Conservation (phyloP, 2,329 filamentous ascomycete species). For the Coniochaeta pulveracea region DNA sequence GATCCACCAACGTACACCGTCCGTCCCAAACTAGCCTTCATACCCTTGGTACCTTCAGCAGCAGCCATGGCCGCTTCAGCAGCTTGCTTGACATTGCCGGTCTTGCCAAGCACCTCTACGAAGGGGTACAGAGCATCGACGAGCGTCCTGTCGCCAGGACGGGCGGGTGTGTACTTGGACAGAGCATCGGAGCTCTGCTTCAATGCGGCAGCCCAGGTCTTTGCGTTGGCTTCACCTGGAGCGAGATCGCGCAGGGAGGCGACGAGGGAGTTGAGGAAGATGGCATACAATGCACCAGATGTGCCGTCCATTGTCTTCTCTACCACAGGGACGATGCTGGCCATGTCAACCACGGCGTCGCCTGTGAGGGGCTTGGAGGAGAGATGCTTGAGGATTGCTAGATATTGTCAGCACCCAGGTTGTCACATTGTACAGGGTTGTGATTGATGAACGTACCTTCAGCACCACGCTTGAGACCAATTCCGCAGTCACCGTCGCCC, state of each 20-base stretch:
- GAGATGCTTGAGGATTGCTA: conserved; percentile 42
- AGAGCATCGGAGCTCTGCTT: conserved; percentile 60
- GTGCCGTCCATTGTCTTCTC: conserved; percentile 51
- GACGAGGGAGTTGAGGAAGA: conserved; percentile 80
- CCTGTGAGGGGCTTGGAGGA: conserved; percentile 30
- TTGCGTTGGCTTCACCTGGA: conserved; percentile 25
- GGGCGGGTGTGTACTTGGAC: conserved; percentile 77
- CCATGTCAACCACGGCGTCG: conserved; percentile 40
- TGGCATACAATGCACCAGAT: conserved; percentile 55
- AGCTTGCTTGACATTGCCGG: conserved; percentile 58
- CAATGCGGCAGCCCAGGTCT: conserved; percentile 53
- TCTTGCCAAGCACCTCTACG: conserved; percentile 56
- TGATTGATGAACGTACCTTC: conserved; percentile 38
- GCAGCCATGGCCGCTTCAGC: conserved; percentile 65
- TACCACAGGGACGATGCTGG: conserved; percentile 39
- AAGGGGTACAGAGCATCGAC: conserved; percentile 88
- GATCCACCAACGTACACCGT: conserved; percentile 72
- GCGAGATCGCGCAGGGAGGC: conserved; percentile 40
- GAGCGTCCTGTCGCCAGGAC: conserved; percentile 79
- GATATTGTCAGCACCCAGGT: conserved; percentile 8
- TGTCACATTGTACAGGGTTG: not conserved
- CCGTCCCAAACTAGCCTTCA: conserved; percentile 79
- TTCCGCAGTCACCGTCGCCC: conserved; percentile 83
- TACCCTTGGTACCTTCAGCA: conserved; percentile 77
- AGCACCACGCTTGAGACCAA: conserved; percentile 77